Evolutionary conservation across 169 alveolate species (phyloP).

Genomic region (Pseudocohnilembus persalinus): DNA sequence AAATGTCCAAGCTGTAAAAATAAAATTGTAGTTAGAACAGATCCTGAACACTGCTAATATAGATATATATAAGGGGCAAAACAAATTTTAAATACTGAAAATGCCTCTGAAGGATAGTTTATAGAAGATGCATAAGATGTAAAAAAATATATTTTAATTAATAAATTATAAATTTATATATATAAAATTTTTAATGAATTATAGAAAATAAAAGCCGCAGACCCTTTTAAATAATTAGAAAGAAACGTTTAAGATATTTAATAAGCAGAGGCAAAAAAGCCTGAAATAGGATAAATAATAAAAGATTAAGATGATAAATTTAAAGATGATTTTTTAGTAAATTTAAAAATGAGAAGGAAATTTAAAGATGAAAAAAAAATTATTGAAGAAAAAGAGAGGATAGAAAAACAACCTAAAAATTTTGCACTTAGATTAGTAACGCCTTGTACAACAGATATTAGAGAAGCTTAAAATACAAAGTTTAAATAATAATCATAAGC

Average conservation of each 20-base stretch:
- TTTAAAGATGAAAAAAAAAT: constrained; percentile 30
- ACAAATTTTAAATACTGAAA: not conserved
- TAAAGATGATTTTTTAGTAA: constrained; percentile 36
- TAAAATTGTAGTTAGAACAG: constrained; percentile 34
- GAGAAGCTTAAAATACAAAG: not conserved
- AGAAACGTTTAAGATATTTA: constrained; percentile 1
- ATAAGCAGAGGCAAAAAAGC: constrained; percentile 14
- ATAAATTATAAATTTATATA: too few species aligned
- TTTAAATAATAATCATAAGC: not conserved
- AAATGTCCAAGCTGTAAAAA: constrained; percentile 40
- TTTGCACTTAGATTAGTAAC: constrained; percentile 27
- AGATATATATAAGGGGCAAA: constrained; percentile 33
- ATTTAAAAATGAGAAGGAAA: constrained; percentile 32
- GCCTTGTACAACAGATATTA: constrained; percentile 1
- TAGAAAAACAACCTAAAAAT: constrained; percentile 18
- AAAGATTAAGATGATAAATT: constrained; percentile 7
- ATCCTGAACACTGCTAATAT: constrained; percentile 47
- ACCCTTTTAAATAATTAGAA: constrained; percentile 28
- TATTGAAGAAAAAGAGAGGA: constrained; percentile 18
- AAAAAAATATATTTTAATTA: too few species aligned
- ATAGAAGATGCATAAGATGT: too few species aligned
- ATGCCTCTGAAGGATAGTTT: too few species aligned
- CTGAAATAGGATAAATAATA: constrained; percentile 9
- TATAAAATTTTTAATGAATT: not conserved
- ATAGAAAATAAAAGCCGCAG: not conserved